A percentile compares a stretch with the other conserved stretches of the same genome.
Conservation (phyloP, 176 grass and related monocot species). For the Miscanthus lutarioriparius region DNA sequence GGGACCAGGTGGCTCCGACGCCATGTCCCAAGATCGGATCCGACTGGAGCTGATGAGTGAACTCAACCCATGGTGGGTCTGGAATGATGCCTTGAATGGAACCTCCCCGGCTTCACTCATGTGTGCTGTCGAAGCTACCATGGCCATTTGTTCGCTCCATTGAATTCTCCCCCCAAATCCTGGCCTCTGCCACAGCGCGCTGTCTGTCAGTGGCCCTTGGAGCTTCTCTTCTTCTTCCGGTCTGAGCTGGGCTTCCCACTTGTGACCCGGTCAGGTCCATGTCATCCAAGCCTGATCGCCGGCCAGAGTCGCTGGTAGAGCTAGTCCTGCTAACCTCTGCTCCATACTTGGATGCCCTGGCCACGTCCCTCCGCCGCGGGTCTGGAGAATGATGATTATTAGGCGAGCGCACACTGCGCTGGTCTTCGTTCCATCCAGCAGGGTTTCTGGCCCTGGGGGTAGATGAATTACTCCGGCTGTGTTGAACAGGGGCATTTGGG, state of each 20-base stretch:
- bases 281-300: conserved; percentile 71
- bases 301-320: conserved; percentile 66
- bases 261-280: conserved; percentile 61
- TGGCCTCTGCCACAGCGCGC: conserved; percentile 63
- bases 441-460: conserved; percentile 61
- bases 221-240: conserved; percentile 56
- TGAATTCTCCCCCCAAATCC: conserved; percentile 72
- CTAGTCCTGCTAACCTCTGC: conserved; percentile 54
- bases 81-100: neutral
- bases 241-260: conserved; percentile 63
- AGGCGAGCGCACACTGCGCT: conserved; percentile 48
- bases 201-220: conserved; percentile 54
- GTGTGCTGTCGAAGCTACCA: conserved; percentile 73
- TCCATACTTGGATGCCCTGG: conserved; percentile 42
- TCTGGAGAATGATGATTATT: conserved; percentile 76
- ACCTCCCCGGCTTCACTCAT: conserved; percentile 46
- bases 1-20: neutral
- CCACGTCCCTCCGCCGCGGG: conserved; percentile 46
- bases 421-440: conserved; percentile 37
- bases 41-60: conserved; percentile 21
- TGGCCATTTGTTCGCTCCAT: conserved; percentile 49
- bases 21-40: conserved; percentile 26
- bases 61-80: conserved; percentile 24
- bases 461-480: conserved; percentile 57
- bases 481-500: conserved; percentile 60